A percentile compares a stretch with the other conserved stretches of the same genome.
Evolutionary conservation across 768 basidiomycete species (phyloP).

Genomic region (Clathrus columnatus): DNA sequence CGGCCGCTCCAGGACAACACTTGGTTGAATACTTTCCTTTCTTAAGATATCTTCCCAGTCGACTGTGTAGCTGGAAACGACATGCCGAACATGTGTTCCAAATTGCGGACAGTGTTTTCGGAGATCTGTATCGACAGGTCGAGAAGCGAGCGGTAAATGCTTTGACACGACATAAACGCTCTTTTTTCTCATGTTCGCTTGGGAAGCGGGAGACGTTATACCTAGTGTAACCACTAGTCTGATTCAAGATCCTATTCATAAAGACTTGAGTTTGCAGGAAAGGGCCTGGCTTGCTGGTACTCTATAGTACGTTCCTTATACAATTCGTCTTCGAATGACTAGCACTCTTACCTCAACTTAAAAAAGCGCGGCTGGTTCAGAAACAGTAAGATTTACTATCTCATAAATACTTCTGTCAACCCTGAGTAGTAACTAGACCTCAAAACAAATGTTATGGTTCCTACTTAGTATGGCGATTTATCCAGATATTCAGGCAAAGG

Average conservation of each 20-base stretch:
- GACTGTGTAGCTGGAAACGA: neutral
- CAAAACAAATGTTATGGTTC: neutral
- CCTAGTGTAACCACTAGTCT: neutral
- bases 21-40: neutral
- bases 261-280: neutral
- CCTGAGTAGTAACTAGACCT: neutral
- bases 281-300: neutral
- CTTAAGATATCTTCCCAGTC: neutral
- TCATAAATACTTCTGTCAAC: neutral
- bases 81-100: neutral
- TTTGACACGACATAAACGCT: neutral
- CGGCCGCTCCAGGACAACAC: neutral
- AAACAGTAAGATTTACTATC: neutral
- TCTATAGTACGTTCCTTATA: neutral
- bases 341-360: neutral
- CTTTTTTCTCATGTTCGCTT: neutral
- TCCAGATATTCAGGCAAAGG: neutral
- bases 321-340: neutral
- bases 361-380: neutral
- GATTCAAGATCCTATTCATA: neutral
- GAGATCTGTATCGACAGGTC: neutral
- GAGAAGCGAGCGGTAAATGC: neutral
- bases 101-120: neutral
- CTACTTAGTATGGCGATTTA: neutral
- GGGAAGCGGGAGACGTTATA: neutral